A percentile compares a stretch with the other conserved stretches of the same genome.
phyloP scores from a whole-genome alignment of 768 basidiomycete species.

The Candolleomyces efflorescens region DNA sequence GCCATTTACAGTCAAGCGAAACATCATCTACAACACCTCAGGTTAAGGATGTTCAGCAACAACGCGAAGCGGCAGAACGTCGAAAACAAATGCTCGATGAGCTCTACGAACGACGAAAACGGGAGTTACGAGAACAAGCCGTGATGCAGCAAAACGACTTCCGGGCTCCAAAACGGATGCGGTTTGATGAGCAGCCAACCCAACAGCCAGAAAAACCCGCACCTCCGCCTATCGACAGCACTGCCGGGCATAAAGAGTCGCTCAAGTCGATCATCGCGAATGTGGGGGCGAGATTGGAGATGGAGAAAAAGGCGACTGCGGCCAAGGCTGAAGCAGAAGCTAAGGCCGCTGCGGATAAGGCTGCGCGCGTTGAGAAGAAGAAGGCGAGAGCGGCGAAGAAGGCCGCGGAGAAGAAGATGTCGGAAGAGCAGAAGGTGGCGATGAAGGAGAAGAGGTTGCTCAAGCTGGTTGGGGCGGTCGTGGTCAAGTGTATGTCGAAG shows the following conservation, averaged over 20 bases:
- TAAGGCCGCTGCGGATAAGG: slow-evolving; percentile 25
- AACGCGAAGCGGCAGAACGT: not conserved
- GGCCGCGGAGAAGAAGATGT: slow-evolving; percentile 26
- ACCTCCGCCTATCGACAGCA: not conserved
- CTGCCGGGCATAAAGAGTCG: slow-evolving; percentile 11
- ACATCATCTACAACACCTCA: too few species aligned
- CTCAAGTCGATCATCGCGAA: slow-evolving; percentile 32
- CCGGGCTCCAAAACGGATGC: not conserved
- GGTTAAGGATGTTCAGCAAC: too few species aligned
- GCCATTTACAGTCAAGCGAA: too few species aligned
- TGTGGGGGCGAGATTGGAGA: slow-evolving; percentile 25
- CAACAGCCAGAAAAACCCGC: not conserved
- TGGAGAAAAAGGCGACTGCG: slow-evolving; percentile 16
- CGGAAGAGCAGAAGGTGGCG: slow-evolving; percentile 53
- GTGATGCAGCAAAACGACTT: not conserved
- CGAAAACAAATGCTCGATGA: not conserved
- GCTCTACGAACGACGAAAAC: not conserved
- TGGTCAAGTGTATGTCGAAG: slow-evolving; percentile 92
- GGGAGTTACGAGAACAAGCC: not conserved
- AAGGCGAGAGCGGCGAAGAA: slow-evolving; percentile 39
- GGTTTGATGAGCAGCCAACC: not conserved
- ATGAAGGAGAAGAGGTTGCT: slow-evolving; percentile 78
- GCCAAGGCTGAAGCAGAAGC: slow-evolving; percentile 24
- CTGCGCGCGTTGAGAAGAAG: slow-evolving; percentile 25
- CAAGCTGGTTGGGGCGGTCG: slow-evolving; percentile 83